Evolutionary conservation across 768 basidiomycete genomes (phyloP).

Genomic region (Tricholoma sp.): DNA sequence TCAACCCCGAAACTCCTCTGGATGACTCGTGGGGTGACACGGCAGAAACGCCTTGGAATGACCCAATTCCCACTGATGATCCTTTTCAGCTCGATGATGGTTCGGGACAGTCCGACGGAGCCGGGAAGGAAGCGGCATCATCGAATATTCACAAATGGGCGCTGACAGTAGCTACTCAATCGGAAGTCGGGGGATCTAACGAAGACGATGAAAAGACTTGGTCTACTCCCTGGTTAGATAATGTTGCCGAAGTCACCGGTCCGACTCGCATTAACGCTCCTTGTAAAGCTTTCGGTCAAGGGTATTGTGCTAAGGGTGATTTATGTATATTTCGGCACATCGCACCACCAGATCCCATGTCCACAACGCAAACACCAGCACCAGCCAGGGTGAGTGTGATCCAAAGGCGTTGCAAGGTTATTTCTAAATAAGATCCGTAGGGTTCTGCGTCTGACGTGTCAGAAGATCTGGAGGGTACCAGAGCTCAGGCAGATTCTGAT

Average conservation of each 20-base stretch:
- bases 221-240: constrained; percentile 13
- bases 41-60: not conserved
- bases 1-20: not conserved
- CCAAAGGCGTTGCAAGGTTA: too few species aligned
- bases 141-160: not conserved
- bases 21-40: not conserved
- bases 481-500: not conserved
- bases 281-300: constrained; percentile 31
- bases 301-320: constrained; percentile 26
- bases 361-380: not conserved
- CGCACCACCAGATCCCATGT: constrained; percentile 4
- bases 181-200: not conserved
- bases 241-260: constrained; percentile 2
- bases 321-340: constrained; percentile 25
- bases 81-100: not conserved
- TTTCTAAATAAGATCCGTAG: not conserved
- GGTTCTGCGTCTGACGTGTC: not conserved
- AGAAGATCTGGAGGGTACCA: not conserved
- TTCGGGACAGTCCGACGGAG: not conserved
- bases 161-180: not conserved
- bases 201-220: constrained; percentile 15
- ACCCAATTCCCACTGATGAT: not conserved
- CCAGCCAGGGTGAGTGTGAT: not conserved
- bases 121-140: not conserved
- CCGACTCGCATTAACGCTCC: constrained; percentile 17